Conservation (phyloP, 805 yeast species). For the Metschnikowia bowlesiae region DNA sequence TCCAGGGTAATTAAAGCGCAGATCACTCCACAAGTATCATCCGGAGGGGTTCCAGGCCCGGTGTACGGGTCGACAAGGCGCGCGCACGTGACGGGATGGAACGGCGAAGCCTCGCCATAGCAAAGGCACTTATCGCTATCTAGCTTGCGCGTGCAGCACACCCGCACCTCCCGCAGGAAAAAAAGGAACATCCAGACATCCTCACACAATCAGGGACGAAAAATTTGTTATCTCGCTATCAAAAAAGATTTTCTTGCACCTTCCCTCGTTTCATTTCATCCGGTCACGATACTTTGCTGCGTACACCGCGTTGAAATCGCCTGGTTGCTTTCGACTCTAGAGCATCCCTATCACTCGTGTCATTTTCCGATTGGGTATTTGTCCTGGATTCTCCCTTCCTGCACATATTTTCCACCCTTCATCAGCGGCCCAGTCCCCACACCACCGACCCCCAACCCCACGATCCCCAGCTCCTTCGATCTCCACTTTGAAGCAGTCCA, state of each 20-base stretch:
- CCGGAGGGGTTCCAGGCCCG: no score
- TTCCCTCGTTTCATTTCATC: neutral
- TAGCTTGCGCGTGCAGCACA: constrained; percentile 1
- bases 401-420: neutral
- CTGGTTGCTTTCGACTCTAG: neutral
- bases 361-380: neutral
- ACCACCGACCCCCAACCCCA: no score
- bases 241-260: constrained; percentile 1
- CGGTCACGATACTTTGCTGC: neutral
- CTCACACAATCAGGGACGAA: constrained; percentile 5
- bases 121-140: constrained; percentile 4
- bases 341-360: neutral
- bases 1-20: no score
- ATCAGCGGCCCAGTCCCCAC: no score
- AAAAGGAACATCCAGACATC: constrained; percentile 1
- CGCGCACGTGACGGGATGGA: neutral
- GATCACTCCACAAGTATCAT: no score
- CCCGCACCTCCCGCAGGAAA: neutral
- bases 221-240: constrained; percentile 6
- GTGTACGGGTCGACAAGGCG: no score
- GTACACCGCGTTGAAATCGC: neutral
- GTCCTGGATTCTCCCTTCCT: neutral
- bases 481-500: no score
- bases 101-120: constrained; percentile 2
- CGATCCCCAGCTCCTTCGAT: no score